Evolutionary conservation across 1,139 yeast species (phyloP).

Genomic region (Debaryomyces udenii): DNA sequence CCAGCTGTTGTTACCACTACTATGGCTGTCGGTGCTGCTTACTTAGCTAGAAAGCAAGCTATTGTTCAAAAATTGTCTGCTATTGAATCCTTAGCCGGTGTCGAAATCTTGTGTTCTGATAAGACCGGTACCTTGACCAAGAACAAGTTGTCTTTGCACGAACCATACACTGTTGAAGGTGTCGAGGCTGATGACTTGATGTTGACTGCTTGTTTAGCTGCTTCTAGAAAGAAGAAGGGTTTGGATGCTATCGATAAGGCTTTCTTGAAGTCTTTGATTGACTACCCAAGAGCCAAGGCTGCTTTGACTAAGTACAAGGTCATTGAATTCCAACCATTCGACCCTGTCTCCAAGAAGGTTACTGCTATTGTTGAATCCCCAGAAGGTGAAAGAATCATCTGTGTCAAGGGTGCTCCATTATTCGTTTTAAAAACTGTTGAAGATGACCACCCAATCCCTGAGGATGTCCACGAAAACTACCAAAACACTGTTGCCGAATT

Average conservation of each 20-base stretch:
- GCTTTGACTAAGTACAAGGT: constrained; percentile 96
- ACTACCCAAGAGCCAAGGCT: constrained; percentile 91
- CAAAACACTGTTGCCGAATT: constrained; percentile 97
- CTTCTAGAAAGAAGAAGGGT: constrained; percentile 98
- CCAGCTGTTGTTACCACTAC: constrained; percentile 99
- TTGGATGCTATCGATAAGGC: constrained; percentile 98
- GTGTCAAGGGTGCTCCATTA: constrained; percentile 98
- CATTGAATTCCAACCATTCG: constrained; percentile 94
- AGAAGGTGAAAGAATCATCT: constrained; percentile 93
- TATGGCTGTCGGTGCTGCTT: constrained; percentile 99
- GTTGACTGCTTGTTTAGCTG: constrained; percentile 98
- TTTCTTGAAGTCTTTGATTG: constrained; percentile 85
- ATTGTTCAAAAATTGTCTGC: constrained; percentile 98
- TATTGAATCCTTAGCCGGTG: constrained; percentile 98
- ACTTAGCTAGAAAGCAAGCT: constrained; percentile 97
- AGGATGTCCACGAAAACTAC: constrained; percentile 92
- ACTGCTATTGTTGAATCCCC: constrained; percentile 94
- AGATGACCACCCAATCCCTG: constrained; percentile 95
- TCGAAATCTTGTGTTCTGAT: constrained; percentile 97
- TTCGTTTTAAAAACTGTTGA: constrained; percentile 94
- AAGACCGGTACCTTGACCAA: constrained; percentile 99
- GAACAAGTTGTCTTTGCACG: constrained; percentile 94
- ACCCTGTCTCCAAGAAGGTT: constrained; percentile 97
- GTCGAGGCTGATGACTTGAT: constrained; percentile 96
- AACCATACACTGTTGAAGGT: constrained; percentile 99